phyloP scores from a whole-genome alignment of 192 early-diverging fungal species.

The Chytriomyces sp. region DNA sequence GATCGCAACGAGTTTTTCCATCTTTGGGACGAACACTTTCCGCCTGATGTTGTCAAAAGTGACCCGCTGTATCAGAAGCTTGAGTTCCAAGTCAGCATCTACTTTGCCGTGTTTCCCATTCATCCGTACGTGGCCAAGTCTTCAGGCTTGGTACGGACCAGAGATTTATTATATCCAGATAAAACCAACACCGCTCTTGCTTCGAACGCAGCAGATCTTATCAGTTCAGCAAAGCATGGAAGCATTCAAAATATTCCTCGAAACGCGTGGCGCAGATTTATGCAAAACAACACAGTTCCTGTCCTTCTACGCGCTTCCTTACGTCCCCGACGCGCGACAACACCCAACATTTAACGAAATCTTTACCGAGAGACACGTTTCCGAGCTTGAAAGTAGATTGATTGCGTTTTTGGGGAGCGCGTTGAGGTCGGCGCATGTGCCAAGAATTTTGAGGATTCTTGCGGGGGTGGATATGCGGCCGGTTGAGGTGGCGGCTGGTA shows the following conservation, averaged over 20 bases:
- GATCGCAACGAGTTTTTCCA: constrained; percentile 51
- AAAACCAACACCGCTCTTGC: background rate
- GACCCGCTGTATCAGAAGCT: constrained; percentile 46
- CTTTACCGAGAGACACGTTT: constrained; percentile 43
- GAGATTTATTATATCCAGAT: background rate
- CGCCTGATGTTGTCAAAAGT: constrained; percentile 7
- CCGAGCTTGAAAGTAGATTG: constrained; percentile 43
- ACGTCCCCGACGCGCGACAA: constrained; percentile 56
- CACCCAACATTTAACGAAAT: constrained; percentile 58
- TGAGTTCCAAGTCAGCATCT: constrained; percentile 53
- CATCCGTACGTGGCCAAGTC: constrained; percentile 34
- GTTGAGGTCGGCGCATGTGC: constrained; percentile 30
- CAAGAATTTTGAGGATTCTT: constrained; percentile 43
- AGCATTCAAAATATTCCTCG: constrained; percentile 57
- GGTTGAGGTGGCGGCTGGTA: constrained; percentile 20
- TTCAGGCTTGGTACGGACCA: constrained; percentile 21
- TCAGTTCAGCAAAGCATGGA: constrained; percentile 45
- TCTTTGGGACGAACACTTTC: constrained; percentile 57
- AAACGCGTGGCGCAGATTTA: constrained; percentile 53
- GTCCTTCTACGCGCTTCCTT: constrained; percentile 60
- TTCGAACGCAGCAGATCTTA: constrained; percentile 4
- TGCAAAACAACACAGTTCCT: constrained; percentile 56
- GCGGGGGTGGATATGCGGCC: constrained; percentile 28
- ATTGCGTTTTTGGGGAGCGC: constrained; percentile 43
- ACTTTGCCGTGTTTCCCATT: constrained; percentile 60